phyloP scores from a whole-genome alignment of 2,329 filamentous ascomycete species.

The Aspergillus sp. region DNA sequence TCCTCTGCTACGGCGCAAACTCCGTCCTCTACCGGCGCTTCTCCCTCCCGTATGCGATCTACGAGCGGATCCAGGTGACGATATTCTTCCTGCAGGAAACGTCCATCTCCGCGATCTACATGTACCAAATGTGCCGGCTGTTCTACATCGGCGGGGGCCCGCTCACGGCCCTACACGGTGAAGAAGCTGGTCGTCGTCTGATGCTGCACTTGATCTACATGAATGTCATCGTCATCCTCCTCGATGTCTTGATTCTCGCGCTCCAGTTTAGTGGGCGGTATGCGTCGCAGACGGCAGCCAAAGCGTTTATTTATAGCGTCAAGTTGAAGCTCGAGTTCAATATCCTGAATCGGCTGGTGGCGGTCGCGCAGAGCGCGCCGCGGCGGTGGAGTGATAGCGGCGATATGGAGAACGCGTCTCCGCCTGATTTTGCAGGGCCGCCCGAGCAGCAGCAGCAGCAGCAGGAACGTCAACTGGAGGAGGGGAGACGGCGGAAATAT shows the following conservation, averaged over 20 bases:
- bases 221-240: constrained; percentile 51
- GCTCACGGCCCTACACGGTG: constrained; percentile 24
- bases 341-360: constrained; percentile 33
- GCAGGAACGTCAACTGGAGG: neutral
- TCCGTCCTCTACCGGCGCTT: constrained; percentile 22
- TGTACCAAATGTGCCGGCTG: constrained; percentile 55
- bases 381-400: neutral
- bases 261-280: constrained; percentile 48
- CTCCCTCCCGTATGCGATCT: constrained; percentile 44
- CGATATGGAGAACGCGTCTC: neutral
- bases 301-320: constrained; percentile 51
- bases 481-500: neutral
- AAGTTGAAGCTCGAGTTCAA: constrained; percentile 55
- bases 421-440: neutral
- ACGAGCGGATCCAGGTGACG: constrained; percentile 46
- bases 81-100: constrained; percentile 49
- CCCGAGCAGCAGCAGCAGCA: neutral
- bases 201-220: constrained; percentile 54
- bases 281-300: constrained; percentile 49
- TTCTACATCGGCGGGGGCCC: constrained; percentile 40
- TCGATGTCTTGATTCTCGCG: constrained; percentile 48
- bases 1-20: constrained; percentile 55
- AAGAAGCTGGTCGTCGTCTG: neutral
- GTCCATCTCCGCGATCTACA: constrained; percentile 53
- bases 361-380: constrained; percentile 30